Base-by-base conservation (phyloP, 2,329 filamentous ascomycete genomes). In the Verticillium dahliae region DNA sequence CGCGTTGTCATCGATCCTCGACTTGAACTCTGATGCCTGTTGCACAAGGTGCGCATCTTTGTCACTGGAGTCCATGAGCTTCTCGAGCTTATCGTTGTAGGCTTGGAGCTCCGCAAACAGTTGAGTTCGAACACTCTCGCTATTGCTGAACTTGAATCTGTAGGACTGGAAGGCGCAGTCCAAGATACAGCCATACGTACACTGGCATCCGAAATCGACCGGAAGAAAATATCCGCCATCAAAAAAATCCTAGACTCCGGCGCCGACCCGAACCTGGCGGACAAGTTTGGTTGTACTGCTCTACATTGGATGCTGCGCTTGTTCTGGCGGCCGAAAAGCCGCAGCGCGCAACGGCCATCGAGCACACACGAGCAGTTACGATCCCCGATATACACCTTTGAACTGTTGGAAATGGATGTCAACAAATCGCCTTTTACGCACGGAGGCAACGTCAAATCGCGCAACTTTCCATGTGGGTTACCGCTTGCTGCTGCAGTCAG, bases 61-160 rank as follows among this genome's bases (percentile, higher is more conserved):
- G 60, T 70, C 68, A 55, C 64, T 66, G 1, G 62, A 58, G 6
- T 52, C 60, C 0, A 71, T 18, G 1, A 72, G 63, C 9, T 65
- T 67, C 55, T 66, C 63, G 7, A 71, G 65, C 22, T 64, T 66
- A 18, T 62, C 55, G 54, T 68, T 67, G 31, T 66, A 65, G 2
- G 62, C 61, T n/a, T 67, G 56, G 2, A 72, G 59, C 50, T 67
- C 58, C 1, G 13, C 60, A 22, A 72, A 70, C 1, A 71, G 65
- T 5, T 50, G n/a, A 1, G 61, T 67, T 13, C 69, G 64, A 13
- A 55, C 22, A 4, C 33, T n/a, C 18, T 66, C 64, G 1, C 66
- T 62, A 33, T 66, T 68, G 61, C 62, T 66, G 33, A 71, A 70
- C 41, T 67, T 70, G 35, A 70, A 1, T 14, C 62, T 65, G 58